Evolutionary conservation across 2,329 filamentous ascomycete genomes (phyloP).

Genomic region (Chaetomium globosum): DNA sequence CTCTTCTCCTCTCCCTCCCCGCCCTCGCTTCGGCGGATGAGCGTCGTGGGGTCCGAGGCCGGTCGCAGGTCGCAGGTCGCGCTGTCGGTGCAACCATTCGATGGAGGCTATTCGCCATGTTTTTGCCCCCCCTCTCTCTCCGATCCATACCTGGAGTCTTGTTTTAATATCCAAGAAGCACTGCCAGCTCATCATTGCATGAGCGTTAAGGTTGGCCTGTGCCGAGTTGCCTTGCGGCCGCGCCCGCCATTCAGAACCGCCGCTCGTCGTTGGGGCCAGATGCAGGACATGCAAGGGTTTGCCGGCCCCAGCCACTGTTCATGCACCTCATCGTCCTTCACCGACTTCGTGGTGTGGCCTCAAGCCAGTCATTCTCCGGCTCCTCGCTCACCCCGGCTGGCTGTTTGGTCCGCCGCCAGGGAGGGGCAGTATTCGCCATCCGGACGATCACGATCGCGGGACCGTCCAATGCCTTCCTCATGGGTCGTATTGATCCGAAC

Average conservation of each 20-base stretch:
- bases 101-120: conserved; percentile 28
- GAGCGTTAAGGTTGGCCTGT: conserved; percentile 50
- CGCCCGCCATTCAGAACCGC: conserved; percentile 42
- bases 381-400: conserved; percentile 12
- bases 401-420: conserved; percentile 16
- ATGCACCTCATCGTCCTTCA: conserved; percentile 52
- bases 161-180: conserved; percentile 61
- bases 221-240: conserved; percentile 47
- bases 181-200: conserved; percentile 81
- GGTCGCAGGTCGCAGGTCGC: conserved; percentile 17
- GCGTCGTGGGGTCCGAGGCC: conserved; percentile 18
- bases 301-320: conserved; percentile 46
- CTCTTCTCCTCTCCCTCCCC: conserved; percentile 27
- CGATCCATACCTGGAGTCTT: conserved; percentile 45
- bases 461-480: conserved; percentile 11
- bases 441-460: conserved; percentile 16
- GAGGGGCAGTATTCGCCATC: conserved; percentile 23
- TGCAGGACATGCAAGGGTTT: conserved; percentile 43
- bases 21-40: conserved; percentile 30
- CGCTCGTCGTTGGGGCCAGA: conserved; percentile 39
- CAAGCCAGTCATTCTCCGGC: conserved; percentile 39
- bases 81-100: conserved; percentile 27
- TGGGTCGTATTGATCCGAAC: conserved; percentile 15
- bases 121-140: conserved; percentile 25
- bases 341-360: conserved; percentile 47